phyloP scores from a whole-genome alignment of 495 filamentous ascomycete genomes.

The Thozetella sp. region DNA sequence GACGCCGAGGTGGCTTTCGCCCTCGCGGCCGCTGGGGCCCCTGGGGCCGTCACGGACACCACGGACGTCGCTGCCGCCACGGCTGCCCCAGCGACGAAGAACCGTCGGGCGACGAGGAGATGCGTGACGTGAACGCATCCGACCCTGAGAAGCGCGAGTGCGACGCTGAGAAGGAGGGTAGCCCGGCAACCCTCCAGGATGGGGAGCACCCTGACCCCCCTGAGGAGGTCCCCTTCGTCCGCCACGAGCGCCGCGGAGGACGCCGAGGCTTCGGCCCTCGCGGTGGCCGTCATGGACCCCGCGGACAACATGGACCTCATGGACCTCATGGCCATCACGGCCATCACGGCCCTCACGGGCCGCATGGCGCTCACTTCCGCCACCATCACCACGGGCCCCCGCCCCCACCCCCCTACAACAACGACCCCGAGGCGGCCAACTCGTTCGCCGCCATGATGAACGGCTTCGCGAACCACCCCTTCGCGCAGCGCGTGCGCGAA shows the following conservation, averaged over 20 bases:
- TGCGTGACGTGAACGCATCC: conserved; percentile 13
- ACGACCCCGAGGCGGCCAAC: conserved; percentile 23
- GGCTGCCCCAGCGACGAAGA: conserved; percentile 8
- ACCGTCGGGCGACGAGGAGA: conserved; percentile 14
- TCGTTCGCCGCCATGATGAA: conserved; percentile 41
- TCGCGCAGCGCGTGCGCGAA: conserved; percentile 38
- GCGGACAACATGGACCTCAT: conserved; percentile 12
- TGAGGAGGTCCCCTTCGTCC: conserved; percentile 19
- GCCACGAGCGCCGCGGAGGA: conserved; percentile 12
- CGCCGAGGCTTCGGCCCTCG: conserved; percentile 13
- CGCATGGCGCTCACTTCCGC: conserved; percentile 12
- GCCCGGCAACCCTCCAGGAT: conserved; percentile 11
- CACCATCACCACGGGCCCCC: conserved; percentile 9
- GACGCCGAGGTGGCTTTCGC: conserved; percentile 18
- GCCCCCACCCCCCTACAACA: conserved; percentile 8
- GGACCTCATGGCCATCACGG: conserved; percentile 13
- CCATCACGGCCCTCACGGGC: conserved; percentile 27
- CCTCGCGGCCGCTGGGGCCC: conserved; percentile 15
- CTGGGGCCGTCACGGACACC: conserved; percentile 4
- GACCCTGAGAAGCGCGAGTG: conserved; percentile 11
- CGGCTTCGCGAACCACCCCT: conserved; percentile 37
- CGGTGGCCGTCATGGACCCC: conserved; percentile 14
- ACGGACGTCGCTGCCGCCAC: conserved; percentile 3
- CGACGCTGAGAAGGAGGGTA: conserved; percentile 13
- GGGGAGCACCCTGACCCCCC: conserved; percentile 20